Evolutionary conservation across 2,329 filamentous ascomycete species (phyloP).

Genomic region (Coccinonectria pachysandricola): DNA sequence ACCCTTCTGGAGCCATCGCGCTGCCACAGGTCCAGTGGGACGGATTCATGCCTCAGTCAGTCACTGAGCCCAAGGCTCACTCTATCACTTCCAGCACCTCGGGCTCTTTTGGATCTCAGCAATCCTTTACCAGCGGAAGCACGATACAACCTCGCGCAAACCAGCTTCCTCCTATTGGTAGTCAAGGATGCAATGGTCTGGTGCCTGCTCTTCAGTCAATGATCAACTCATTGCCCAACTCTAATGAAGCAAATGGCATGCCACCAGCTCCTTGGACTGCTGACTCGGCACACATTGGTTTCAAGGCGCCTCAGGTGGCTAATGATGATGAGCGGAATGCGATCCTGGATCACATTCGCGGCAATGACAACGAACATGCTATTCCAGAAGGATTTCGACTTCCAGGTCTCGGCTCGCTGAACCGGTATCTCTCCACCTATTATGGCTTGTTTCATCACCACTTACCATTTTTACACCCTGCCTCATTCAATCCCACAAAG

Average conservation of each 20-base stretch:
- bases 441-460: constrained; percentile 97
- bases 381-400: constrained; percentile 85
- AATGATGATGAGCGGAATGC: constrained; percentile 76
- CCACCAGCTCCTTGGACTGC: constrained; percentile 67
- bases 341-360: constrained; percentile 78
- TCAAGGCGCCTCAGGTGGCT: constrained; percentile 67
- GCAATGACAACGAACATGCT: constrained; percentile 68
- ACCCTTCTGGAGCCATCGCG: constrained; percentile 68
- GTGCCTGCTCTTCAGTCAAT: constrained; percentile 61
- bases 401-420: constrained; percentile 68
- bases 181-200: constrained; percentile 49
- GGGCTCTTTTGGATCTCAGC: constrained; percentile 58
- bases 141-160: constrained; percentile 46
- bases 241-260: constrained; percentile 58
- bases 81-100: constrained; percentile 58
- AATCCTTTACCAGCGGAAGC: constrained; percentile 49
- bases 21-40: constrained; percentile 89
- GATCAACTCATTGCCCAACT: constrained; percentile 59
- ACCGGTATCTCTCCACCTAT: constrained; percentile 89
- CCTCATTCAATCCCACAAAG: constrained; percentile 74
- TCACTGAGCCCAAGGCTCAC: constrained; percentile 63
- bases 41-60: constrained; percentile 63
- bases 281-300: constrained; percentile 52
- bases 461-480: constrained; percentile 86
- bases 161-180: constrained; percentile 59